A percentile compares a stretch with the other conserved stretches of the same genome.
phyloP scores from a whole-genome alignment of 306 rosid genomes.

The Medicago arabica region DNA sequence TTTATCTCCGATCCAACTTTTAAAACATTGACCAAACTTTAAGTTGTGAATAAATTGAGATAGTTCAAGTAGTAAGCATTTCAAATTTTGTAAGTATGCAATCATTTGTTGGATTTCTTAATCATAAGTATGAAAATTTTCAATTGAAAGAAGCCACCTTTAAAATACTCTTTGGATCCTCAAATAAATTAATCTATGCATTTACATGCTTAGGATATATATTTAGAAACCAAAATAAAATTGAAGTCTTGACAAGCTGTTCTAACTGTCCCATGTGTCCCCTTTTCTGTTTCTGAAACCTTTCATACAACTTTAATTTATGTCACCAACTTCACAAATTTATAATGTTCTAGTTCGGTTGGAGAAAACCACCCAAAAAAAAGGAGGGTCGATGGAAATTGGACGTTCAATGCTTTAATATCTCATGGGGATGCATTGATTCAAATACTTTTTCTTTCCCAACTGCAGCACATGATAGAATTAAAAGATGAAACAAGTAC shows the following conservation, averaged over 20 bases:
- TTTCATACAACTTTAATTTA: slow-evolving; percentile 39
- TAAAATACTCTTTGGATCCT: too few species aligned
- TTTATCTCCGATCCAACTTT: too few species aligned
- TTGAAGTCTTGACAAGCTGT: slow-evolving; percentile 30
- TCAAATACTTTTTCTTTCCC: slow-evolving; percentile 48
- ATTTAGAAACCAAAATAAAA: background rate
- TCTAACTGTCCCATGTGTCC: slow-evolving; percentile 31
- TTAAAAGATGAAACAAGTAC: slow-evolving; percentile 41
- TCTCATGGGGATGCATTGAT: slow-evolving; percentile 34
- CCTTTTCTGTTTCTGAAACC: slow-evolving; percentile 18
- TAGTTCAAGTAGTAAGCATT: too few species aligned
- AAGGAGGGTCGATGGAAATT: slow-evolving; percentile 12
- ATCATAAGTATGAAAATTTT: too few species aligned
- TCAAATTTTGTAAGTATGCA: too few species aligned
- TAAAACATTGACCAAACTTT: too few species aligned
- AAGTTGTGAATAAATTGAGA: too few species aligned
- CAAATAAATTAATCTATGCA: too few species aligned
- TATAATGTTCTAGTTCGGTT: slow-evolving; percentile 30
- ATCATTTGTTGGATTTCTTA: too few species aligned
- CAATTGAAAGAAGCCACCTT: too few species aligned
- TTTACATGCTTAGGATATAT: background rate
- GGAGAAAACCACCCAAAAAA: slow-evolving; percentile 19
- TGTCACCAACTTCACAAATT: slow-evolving; percentile 38
- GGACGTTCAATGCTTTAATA: slow-evolving; percentile 34
- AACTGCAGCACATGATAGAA: slow-evolving; percentile 56